A percentile compares a stretch with the other conserved stretches of the same genome.
Conservation (phyloP, 306 rosid genomes). For the Trifolium fragiferum region DNA sequence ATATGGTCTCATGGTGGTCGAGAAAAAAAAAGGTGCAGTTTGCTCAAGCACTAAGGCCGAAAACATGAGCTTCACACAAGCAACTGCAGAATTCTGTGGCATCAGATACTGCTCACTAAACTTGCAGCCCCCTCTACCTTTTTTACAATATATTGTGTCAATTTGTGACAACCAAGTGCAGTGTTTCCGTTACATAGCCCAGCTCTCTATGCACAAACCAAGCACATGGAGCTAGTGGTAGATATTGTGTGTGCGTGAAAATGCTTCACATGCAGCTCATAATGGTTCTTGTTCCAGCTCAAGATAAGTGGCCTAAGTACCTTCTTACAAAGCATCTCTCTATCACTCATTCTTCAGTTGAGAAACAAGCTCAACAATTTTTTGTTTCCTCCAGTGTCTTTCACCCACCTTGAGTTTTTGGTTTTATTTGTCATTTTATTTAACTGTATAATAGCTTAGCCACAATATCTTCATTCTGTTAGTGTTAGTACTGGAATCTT, state of each 20-base stretch:
- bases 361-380: no score
- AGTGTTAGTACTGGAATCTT: background rate
- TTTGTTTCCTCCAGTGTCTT: background rate
- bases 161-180: background rate
- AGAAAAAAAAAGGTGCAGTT: no score
- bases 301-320: no score
- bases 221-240: background rate
- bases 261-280: background rate
- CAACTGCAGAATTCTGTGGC: background rate
- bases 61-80: background rate
- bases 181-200: background rate
- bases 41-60: no score
- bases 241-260: background rate
- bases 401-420: background rate
- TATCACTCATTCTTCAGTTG: background rate
- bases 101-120: background rate
- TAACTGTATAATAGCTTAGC: background rate
- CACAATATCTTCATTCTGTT: background rate
- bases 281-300: background rate
- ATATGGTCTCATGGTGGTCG: background rate
- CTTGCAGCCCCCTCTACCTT: background rate
- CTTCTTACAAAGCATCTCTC: background rate
- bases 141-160: background rate
- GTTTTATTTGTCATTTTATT: background rate
- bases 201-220: background rate